A percentile compares a stretch with the other conserved stretches of the same genome.
Evolutionary conservation across 345 rosid genomes (phyloP).

Genomic region (Eucalyptus polybractea): DNA sequence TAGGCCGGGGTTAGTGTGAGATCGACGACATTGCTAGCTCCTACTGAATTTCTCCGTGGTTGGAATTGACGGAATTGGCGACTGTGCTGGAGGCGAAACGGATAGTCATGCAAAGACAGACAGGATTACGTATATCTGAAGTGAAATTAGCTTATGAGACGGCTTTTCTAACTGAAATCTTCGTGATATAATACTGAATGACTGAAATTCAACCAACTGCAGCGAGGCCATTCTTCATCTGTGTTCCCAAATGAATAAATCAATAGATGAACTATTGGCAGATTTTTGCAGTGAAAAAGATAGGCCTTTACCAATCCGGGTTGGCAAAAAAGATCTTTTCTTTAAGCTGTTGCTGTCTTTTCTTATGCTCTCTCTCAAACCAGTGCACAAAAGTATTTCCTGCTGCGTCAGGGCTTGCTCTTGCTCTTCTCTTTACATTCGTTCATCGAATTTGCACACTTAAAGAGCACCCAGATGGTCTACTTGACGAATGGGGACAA

Average conservation of each 20-base stretch:
- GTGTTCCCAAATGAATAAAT: background rate
- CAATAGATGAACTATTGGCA: background rate
- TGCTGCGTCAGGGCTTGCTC: background rate
- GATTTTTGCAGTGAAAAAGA: background rate
- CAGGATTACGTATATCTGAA: background rate
- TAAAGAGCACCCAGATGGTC: background rate
- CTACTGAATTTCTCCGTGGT: background rate
- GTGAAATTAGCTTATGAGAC: background rate
- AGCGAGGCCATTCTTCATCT: background rate
- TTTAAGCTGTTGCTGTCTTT: background rate
- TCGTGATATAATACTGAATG: background rate
- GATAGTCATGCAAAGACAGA: background rate
- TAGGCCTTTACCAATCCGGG: background rate
- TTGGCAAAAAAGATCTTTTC: background rate
- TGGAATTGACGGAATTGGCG: background rate
- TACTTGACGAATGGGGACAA: background rate
- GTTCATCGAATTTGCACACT: background rate
- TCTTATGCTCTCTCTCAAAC: background rate
- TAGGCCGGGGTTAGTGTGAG: background rate
- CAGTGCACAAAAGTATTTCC: background rate
- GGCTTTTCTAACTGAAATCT: background rate
- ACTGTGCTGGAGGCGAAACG: background rate
- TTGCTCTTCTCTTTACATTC: background rate
- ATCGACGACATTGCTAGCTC: background rate
- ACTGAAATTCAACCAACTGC: background rate